Evolutionary conservation across 2,329 filamentous ascomycete genomes (phyloP), one percentile per base, ranked within the genome.

Genomic region (Fusarium pseudocircinatum): DNA sequence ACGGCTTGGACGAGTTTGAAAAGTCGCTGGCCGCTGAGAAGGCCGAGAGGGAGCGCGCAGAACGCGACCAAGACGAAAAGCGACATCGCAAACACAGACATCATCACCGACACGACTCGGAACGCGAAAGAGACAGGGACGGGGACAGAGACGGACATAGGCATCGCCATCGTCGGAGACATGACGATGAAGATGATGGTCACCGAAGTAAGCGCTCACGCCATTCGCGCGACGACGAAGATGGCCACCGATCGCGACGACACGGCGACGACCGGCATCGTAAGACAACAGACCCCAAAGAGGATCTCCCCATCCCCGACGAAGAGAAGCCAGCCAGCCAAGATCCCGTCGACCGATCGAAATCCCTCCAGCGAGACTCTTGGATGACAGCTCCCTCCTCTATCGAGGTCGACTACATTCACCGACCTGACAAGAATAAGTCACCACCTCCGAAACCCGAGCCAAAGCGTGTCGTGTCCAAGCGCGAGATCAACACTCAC

Each of bases 371-470:
- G 74, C 90, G 97, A 72, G 96, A 98, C 81, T 90, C 93, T 1
- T 99, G 97, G 95, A 99, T 99, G 96, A 92, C 95, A 67, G 92
- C 64, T 0, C 64, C 92, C 0, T 95, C 96, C 0, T 94, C 92
- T 0, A 83, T 97, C 40, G 92, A 95, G 60, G 86, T 98, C 64
- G 95, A 98, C 79, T 97, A 97, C 80, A 87, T 94, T 57, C 89
- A 93, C 78, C 87, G 89, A 68, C 85, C 84, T 8, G 82, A 83
- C 3, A 87, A 88, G 69, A 90, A 90, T 68, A 90, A 91, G 74
- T 84, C 84, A 42, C 85, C 83, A 24, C 84, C 83, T 42, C 85
- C 83, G 63, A 88, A 83, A 73, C 84, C 89, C 22, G 90, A 91
- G 60, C 90, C 92, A 16, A 89, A 91, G 60, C 88, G 94, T 58